Conservation (phyloP, 2,329 filamentous ascomycete species). For the Pestalotiopsis sp. region DNA sequence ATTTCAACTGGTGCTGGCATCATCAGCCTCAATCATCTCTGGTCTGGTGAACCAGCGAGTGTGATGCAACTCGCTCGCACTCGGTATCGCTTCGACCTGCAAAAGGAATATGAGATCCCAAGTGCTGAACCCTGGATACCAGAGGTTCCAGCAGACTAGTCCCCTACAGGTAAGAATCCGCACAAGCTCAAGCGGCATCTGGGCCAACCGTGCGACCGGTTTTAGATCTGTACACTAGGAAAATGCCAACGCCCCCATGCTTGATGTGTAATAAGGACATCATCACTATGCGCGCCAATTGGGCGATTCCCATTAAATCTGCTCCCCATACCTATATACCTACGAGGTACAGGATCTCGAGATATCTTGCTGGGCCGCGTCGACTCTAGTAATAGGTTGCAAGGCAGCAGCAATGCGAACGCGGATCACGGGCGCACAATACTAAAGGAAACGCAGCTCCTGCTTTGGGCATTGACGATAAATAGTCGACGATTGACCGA, state of each 20-base stretch:
- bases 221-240: neutral
- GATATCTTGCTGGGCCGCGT: neutral
- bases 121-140: neutral
- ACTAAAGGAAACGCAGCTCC: neutral
- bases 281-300: neutral
- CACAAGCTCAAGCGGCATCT: neutral
- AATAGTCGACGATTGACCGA: neutral
- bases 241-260: neutral
- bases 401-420: neutral
- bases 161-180: neutral
- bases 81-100: neutral
- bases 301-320: neutral
- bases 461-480: neutral
- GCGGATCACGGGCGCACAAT: neutral
- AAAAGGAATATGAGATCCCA: neutral
- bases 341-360: neutral
- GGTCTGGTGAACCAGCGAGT: neutral
- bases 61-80: neutral
- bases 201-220: neutral
- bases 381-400: neutral
- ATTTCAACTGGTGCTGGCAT: neutral
- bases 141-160: neutral
- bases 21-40: neutral
- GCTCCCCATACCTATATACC: neutral
- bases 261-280: slow-evolving; percentile 6